Evolutionary conservation across 192 early-diverging fungal genomes (phyloP).

Genomic region (Entomortierella lignicola): DNA sequence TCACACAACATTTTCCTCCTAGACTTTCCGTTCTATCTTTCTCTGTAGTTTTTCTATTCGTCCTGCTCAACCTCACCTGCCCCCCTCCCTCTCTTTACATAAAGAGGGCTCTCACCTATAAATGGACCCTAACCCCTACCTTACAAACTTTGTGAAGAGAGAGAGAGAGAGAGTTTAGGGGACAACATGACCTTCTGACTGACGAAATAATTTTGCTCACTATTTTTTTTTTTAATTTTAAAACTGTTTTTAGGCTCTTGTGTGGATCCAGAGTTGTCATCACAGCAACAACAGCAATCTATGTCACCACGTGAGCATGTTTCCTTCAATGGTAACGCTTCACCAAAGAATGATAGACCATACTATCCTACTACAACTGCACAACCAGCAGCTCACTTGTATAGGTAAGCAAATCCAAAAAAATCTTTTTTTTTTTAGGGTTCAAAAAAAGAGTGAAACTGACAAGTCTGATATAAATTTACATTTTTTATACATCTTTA

Average conservation of each 20-base stretch:
- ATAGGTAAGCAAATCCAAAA: too few relatives aligned
- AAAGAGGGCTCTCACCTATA: slow-evolving; percentile 20
- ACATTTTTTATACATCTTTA: too few relatives aligned
- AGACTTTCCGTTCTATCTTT: background rate
- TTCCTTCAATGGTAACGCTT: slow-evolving; percentile 7
- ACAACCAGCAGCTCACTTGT: slow-evolving; percentile 13
- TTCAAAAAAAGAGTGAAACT: too few relatives aligned
- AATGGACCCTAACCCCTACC: slow-evolving; percentile 30
- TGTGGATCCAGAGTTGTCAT: slow-evolving; percentile 13
- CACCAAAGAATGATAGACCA: slow-evolving; percentile 27
- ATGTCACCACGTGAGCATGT: slow-evolving; percentile 11
- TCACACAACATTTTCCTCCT: background rate
- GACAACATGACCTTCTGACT: too few relatives aligned
- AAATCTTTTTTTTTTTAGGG: slow-evolving; percentile 3
- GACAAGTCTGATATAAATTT: background rate
- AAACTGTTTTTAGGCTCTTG: background rate
- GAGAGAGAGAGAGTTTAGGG: too few relatives aligned
- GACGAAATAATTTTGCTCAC: too few relatives aligned
- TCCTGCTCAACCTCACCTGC: background rate
- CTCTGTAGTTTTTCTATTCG: background rate
- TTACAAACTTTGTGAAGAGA: too few relatives aligned
- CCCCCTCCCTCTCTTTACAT: background rate
- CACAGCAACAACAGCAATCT: slow-evolving; percentile 5
- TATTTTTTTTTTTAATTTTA: background rate
- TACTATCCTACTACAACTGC: slow-evolving; percentile 30